These are phyloP conservation scores for Botrytis cinerea DNA, from an alignment of 2,329 filamentous ascomycete genomes.

Conservation along the genomic window DNA sequence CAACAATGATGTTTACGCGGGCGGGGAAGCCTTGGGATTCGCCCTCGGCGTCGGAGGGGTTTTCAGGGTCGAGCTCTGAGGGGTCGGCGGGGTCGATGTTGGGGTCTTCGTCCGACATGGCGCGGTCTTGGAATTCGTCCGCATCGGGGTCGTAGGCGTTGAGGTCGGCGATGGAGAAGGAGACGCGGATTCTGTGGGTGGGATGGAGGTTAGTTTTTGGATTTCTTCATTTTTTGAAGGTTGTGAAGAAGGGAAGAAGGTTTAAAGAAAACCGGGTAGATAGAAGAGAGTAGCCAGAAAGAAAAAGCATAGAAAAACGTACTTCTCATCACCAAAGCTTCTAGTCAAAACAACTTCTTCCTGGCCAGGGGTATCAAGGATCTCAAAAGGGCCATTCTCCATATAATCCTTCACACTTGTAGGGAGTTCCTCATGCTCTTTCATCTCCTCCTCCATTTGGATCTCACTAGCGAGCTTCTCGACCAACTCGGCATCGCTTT, in stretches of 20 bases:
- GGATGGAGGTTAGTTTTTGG: neutral
- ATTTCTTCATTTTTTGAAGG: constrained; percentile 30
- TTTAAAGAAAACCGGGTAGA: neutral
- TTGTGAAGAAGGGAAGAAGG: constrained; percentile 37
- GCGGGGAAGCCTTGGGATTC: constrained; percentile 68
- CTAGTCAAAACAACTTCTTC: constrained; percentile 86
- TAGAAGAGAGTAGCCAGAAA: neutral
- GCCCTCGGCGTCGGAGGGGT: constrained; percentile 56
- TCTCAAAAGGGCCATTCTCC: constrained; percentile 79
- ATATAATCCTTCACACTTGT: constrained; percentile 84
- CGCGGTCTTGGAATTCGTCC: constrained; percentile 55
- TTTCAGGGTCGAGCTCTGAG: constrained; percentile 55
- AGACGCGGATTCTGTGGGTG: constrained; percentile 66
- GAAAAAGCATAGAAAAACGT: constrained; percentile 41
- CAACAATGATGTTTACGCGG: constrained; percentile 81
- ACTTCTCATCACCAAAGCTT: constrained; percentile 87
- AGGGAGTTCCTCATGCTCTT: constrained; percentile 69
- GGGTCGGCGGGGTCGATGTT: constrained; percentile 49
- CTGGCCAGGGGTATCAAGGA: constrained; percentile 78
- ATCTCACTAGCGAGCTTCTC: constrained; percentile 86
- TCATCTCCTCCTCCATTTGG: constrained; percentile 77
- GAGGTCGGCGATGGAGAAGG: constrained; percentile 83
- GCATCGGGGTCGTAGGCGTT: constrained; percentile 63
- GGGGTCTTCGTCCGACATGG: constrained; percentile 54
- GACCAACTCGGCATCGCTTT: constrained; percentile 76